A percentile compares a stretch with the other conserved stretches of the same genome.
phyloP scores from a whole-genome alignment of 805 yeast species.

The Yamadazyma akitaensis region DNA sequence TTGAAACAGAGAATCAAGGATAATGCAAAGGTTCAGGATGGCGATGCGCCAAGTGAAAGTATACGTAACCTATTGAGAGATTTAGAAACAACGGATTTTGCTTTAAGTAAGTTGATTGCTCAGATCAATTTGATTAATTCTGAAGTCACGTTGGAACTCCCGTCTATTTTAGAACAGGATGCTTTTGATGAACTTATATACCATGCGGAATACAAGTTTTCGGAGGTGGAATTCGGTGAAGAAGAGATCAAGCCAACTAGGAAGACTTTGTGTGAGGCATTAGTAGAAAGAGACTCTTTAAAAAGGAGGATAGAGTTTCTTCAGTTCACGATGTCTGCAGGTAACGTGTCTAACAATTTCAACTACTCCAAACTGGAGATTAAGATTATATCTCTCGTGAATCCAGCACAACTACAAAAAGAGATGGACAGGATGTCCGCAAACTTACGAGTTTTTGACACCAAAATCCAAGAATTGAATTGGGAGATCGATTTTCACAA shows the following conservation, averaged over 20 bases:
- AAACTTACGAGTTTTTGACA: slow-evolving; percentile 10
- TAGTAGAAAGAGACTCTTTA: slow-evolving; percentile 13
- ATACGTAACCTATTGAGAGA: slow-evolving; percentile 2
- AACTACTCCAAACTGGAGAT: slow-evolving; percentile 12
- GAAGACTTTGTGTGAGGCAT: slow-evolving; percentile 13
- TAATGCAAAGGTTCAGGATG: slow-evolving; percentile 12
- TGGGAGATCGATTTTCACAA: slow-evolving; percentile 14
- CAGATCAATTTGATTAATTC: slow-evolving; percentile 11
- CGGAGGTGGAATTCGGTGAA: background rate
- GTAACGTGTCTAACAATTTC: slow-evolving; percentile 7
- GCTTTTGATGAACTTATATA: background rate
- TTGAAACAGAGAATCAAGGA: slow-evolving; percentile 8
- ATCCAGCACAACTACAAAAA: slow-evolving; percentile 3
- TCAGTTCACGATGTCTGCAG: slow-evolving; percentile 1
- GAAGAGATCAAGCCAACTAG: slow-evolving; percentile 1
- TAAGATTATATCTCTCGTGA: slow-evolving; percentile 6
- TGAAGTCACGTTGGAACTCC: slow-evolving; percentile 7
- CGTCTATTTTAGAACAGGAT: slow-evolving; percentile 7
- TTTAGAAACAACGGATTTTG: slow-evolving; percentile 3
- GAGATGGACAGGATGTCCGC: slow-evolving; percentile 4
- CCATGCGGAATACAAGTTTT: background rate
- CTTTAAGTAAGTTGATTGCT: slow-evolving; percentile 6
- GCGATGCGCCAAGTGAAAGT: slow-evolving; percentile 10
- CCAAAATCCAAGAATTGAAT: slow-evolving; percentile 13
- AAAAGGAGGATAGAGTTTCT: slow-evolving; percentile 9